Percentiles rank a stretch among this genome's conserved stretches.
phyloP scores from a whole-genome alignment of 108 stramenopile genomes.

The Discostella stelligeroides region DNA sequence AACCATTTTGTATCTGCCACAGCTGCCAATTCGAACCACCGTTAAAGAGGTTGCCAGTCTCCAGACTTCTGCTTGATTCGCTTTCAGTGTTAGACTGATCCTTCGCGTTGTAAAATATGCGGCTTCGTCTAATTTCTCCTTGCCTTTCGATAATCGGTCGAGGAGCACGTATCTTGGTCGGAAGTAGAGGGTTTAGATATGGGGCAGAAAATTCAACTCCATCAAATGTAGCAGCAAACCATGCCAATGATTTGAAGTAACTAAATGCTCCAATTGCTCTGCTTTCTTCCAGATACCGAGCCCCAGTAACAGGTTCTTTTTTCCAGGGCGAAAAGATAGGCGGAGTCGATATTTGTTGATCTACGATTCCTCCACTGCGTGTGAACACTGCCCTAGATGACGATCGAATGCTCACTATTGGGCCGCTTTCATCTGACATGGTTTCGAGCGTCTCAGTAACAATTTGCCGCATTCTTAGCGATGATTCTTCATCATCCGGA shows the following conservation, averaged over 20 bases:
- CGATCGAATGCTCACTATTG: slow-evolving; percentile 64
- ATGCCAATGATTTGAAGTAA: slow-evolving; percentile 52
- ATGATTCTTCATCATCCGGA: slow-evolving; percentile 43
- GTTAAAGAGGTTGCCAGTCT: slow-evolving; percentile 11
- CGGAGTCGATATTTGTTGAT: slow-evolving; percentile 49
- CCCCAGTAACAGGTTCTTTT: slow-evolving; percentile 61
- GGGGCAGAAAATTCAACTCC: slow-evolving; percentile 66
- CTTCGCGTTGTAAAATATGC: slow-evolving; percentile 33
- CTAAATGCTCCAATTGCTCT: slow-evolving; percentile 40
- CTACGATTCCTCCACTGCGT: slow-evolving; percentile 38
- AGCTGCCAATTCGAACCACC: slow-evolving; percentile 42
- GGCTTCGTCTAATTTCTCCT: slow-evolving; percentile 24
- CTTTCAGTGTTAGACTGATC: slow-evolving; percentile 39
- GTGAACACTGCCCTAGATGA: slow-evolving; percentile 56
- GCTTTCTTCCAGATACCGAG: slow-evolving; percentile 59
- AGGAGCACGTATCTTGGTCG: slow-evolving; percentile 54
- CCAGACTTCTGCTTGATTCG: slow-evolving; percentile 28
- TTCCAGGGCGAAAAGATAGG: slow-evolving; percentile 61
- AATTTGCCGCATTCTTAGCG: slow-evolving; percentile 42
- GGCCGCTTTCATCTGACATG: slow-evolving; percentile 62
- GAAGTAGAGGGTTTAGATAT: slow-evolving; percentile 69
- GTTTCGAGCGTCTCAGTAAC: slow-evolving; percentile 44
- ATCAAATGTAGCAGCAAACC: slow-evolving; percentile 56
- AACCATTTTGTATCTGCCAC: slow-evolving; percentile 34
- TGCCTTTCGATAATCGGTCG: slow-evolving; percentile 45